Conservation (phyloP, 768 basidiomycete species). For the Termitomyces sp. region DNA sequence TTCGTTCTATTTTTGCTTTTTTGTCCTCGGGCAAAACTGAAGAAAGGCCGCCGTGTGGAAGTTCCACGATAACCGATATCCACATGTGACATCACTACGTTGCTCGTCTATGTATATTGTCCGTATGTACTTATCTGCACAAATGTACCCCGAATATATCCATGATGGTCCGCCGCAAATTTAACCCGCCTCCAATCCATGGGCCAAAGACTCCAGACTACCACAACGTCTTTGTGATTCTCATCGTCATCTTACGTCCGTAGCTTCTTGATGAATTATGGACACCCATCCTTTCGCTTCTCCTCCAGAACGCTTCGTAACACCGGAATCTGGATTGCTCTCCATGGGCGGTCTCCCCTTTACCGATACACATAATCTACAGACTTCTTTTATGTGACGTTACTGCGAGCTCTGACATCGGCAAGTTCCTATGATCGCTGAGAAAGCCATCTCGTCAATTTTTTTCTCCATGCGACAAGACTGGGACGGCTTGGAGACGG, state of each 20-base stretch:
- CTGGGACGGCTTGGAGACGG: too few species aligned
- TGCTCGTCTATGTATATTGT: too few species aligned
- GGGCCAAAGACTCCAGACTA: background rate
- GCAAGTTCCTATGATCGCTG: background rate
- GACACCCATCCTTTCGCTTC: background rate
- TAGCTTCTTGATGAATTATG: background rate
- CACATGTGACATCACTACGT: background rate
- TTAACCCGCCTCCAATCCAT: background rate
- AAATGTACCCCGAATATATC: background rate
- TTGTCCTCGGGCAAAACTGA: background rate
- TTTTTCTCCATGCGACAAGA: background rate
- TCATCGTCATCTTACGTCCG: background rate
- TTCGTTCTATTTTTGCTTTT: background rate
- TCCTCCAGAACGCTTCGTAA: background rate
- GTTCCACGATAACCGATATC: background rate
- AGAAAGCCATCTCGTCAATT: background rate
- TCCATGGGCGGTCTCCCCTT: background rate
- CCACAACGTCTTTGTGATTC: background rate
- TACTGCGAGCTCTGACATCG: background rate
- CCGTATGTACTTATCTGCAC: background rate
- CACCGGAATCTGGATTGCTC: background rate
- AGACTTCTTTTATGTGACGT: background rate
- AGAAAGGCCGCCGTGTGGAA: background rate
- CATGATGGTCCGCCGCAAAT: background rate
- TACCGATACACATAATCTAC: background rate